phyloP scores from a whole-genome alignment of 2,329 filamentous ascomycete genomes.

The Phaeophleospora eucalypticola region DNA sequence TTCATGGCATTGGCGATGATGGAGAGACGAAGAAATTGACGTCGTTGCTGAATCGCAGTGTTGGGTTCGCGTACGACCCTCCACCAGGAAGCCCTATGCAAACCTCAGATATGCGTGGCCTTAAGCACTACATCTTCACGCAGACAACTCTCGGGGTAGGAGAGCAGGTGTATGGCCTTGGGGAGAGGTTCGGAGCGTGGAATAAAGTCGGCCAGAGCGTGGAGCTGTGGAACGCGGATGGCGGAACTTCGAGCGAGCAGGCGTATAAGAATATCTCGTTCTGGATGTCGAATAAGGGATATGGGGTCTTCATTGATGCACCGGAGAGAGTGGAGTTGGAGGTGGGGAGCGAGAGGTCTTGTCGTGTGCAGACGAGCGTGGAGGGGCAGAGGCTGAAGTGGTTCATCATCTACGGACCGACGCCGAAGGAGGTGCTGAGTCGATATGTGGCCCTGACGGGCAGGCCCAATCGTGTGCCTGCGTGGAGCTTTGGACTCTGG shows the following conservation, averaged over 20 bases:
- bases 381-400: conserved; percentile 67
- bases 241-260: conserved; percentile 64
- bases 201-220: conserved; percentile 71
- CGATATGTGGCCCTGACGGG: conserved; percentile 67
- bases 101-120: conserved; percentile 47
- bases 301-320: conserved; percentile 71
- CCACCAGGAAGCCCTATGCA: conserved; percentile 51
- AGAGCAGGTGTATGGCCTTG: conserved; percentile 69
- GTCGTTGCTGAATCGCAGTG: conserved; percentile 52
- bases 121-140: conserved; percentile 44
- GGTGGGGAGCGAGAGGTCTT: conserved; percentile 69
- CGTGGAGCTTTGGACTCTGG: conserved; percentile 75
- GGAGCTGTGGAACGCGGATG: conserved; percentile 59
- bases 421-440: conserved; percentile 66
- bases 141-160: conserved; percentile 46
- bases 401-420: conserved; percentile 68
- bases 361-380: conserved; percentile 65
- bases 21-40: conserved; percentile 51
- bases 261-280: conserved; percentile 70
- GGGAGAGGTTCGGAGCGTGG: conserved; percentile 71
- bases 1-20: conserved; percentile 49
- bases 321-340: conserved; percentile 67
- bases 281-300: conserved; percentile 67
- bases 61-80: conserved; percentile 56
- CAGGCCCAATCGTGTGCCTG: conserved; percentile 59